Evolutionary conservation across 441 rosid genomes (phyloP), one percentile per base, ranked within the genome.

Genomic region (Erysimum pusillum): DNA sequence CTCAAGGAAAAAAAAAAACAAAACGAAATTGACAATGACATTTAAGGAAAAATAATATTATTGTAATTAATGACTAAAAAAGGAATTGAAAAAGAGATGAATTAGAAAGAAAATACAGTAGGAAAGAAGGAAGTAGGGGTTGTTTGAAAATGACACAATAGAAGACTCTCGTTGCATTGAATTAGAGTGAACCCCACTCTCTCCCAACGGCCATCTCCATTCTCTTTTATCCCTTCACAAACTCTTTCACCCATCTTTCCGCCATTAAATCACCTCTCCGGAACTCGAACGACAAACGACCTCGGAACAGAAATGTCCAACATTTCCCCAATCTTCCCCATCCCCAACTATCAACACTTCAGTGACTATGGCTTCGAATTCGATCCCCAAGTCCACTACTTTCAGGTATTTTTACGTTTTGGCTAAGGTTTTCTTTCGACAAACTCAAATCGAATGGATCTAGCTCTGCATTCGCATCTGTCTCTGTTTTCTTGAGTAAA

Each of bases 311-410:
- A 74, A 28, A 64, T 64, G 69, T 31, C 69, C n/a, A 64, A 74
- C 82, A 85, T 85, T 57, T 82, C 89, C 31, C 97, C 98, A 2
- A 54, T 87, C 1, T 88, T 90, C 39, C 89, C 96, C n/a, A 85
- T 89, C 75, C 84, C 86, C 0, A 84, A 87, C 32, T 81, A 90
- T 64, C 92, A 85, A 25, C 96, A 87, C 78, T 90, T 92, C 85
- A 92, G 86, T 25, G 97, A 94, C 76, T 94, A 94, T 63, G 97
- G 98, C 44, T n/a, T n/a, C n/a, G n/a, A n/a, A n/a, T 94, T 92
- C 76, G 97, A 94, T 83, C 91, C 93, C 11, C 97, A 90, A 68
- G 82, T 92, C 79, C 81, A 89, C 76, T 91, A 84, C 71, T 87
- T 88, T 71, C 97, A 90, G 94, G 98, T 91, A 25, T 14, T 8